These are phyloP conservation scores for Flaveria linearis DNA, from an alignment of 129 eudicot genomes.

Conservation along the genomic window DNA sequence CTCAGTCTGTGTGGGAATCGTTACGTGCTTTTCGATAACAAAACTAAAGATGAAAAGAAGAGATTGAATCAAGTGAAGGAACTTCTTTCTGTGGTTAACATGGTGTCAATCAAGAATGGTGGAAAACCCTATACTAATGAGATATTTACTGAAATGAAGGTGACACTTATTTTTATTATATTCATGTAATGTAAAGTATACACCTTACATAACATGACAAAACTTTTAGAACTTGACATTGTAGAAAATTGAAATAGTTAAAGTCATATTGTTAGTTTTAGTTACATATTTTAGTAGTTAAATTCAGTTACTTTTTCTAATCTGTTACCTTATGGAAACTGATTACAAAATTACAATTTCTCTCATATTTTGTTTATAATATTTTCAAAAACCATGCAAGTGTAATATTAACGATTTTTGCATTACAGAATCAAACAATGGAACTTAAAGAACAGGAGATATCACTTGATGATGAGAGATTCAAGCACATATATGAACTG, in stretches of 20 bases:
- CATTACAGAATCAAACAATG: constrained; percentile 52
- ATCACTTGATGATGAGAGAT: constrained; percentile 46
- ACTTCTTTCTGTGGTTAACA: constrained; percentile 54
- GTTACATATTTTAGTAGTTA: too few relatives aligned
- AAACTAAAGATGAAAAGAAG: constrained; percentile 39
- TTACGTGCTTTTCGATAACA: constrained; percentile 63
- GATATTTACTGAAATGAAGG: constrained; percentile 35
- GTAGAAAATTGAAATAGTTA: not conserved
- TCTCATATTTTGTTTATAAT: too few relatives aligned
- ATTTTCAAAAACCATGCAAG: too few relatives aligned
- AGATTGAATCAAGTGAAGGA: constrained; percentile 40
- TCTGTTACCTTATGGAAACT: too few relatives aligned
- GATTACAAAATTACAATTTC: too few relatives aligned
- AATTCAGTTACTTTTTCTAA: too few relatives aligned
- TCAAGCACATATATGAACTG: constrained; percentile 64
- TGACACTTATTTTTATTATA: not conserved
- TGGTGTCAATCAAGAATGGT: constrained; percentile 41
- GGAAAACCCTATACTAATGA: constrained; percentile 61
- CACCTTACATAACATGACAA: not conserved
- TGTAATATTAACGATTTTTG: not conserved
- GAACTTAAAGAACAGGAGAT: constrained; percentile 43
- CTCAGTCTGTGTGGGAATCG: constrained; percentile 54
- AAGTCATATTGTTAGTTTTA: too few relatives aligned
- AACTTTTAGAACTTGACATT: not conserved
- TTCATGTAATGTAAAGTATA: not conserved